Percentiles rank a stretch among this genome's conserved stretches.
Conservation (phyloP, 495 filamentous ascomycete species). For the Annulohypoxylon stygium region DNA sequence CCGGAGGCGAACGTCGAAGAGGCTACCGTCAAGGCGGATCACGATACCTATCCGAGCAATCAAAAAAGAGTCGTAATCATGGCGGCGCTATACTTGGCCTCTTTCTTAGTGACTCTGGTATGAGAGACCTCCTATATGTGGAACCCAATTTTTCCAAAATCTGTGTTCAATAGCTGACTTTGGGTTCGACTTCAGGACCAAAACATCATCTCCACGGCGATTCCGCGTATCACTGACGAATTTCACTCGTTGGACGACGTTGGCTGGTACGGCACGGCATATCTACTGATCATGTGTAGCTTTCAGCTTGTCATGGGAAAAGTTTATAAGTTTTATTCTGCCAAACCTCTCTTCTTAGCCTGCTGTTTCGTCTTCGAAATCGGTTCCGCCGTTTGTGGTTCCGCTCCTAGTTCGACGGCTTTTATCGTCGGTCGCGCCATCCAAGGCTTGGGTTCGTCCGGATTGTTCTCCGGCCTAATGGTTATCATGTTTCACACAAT, state of each 20-base stretch:
- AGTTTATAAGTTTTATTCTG: constrained; percentile 55
- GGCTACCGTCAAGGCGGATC: not conserved
- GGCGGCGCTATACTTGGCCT: constrained; percentile 26
- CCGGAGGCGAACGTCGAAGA: not conserved
- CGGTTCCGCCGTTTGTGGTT: constrained; percentile 68
- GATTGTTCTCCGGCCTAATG: constrained; percentile 57
- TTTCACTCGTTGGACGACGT: constrained; percentile 62
- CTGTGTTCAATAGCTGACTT: constrained; percentile 2
- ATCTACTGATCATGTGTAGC: constrained; percentile 54
- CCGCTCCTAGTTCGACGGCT: constrained; percentile 65
- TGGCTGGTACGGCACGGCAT: constrained; percentile 65
- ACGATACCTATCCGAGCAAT: constrained; percentile 15
- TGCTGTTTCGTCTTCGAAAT: constrained; percentile 61
- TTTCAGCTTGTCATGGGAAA: constrained; percentile 58
- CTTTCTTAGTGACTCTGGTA: constrained; percentile 34
- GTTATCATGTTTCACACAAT: constrained; percentile 62
- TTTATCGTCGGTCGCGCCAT: constrained; percentile 72
- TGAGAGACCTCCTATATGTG: not conserved
- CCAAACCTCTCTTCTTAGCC: constrained; percentile 30
- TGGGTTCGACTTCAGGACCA: constrained; percentile 29
- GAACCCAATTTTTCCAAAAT: not conserved
- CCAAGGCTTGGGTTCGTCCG: constrained; percentile 64
- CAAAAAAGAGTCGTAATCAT: constrained; percentile 26
- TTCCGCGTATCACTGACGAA: constrained; percentile 63
- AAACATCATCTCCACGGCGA: constrained; percentile 65